Conservation (phyloP, 768 basidiomycete species). For the Russula compacta region DNA sequence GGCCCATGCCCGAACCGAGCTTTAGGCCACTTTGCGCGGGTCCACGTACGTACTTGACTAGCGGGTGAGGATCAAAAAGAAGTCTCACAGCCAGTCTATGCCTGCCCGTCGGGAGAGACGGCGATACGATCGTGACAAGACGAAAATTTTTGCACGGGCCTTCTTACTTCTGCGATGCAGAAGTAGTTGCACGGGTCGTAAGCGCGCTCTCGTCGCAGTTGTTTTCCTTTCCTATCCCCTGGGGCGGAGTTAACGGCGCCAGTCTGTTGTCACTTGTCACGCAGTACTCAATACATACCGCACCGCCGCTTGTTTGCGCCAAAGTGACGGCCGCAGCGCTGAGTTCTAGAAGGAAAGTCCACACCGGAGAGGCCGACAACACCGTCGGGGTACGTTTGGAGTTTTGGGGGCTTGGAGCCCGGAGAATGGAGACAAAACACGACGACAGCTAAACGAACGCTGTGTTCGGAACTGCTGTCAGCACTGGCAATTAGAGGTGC, state of each 20-base stretch:
- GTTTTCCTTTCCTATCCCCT: not conserved
- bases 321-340: not conserved
- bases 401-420: not conserved
- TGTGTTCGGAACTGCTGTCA: constrained; percentile 1
- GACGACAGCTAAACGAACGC: constrained; percentile 1
- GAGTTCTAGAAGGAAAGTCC: not conserved
- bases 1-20: not conserved
- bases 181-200: not conserved
- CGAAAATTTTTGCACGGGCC: not conserved
- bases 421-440: constrained; percentile 3
- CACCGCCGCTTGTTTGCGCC: not conserved
- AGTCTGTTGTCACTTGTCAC: not conserved
- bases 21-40: not conserved
- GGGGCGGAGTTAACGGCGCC: not conserved
- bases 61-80: constrained; percentile 10
- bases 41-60: not conserved
- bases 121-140: constrained; percentile 3
- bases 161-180: not conserved
- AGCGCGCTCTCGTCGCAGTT: not conserved
- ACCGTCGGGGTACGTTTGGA: not conserved
- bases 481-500: not conserved
- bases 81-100: not conserved
- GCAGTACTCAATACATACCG: not conserved
- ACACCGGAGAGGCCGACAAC: not conserved
- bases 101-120: constrained; percentile 4